phyloP scores from a whole-genome alignment of 345 rosid species.

The Melaleuca alternifolia region DNA sequence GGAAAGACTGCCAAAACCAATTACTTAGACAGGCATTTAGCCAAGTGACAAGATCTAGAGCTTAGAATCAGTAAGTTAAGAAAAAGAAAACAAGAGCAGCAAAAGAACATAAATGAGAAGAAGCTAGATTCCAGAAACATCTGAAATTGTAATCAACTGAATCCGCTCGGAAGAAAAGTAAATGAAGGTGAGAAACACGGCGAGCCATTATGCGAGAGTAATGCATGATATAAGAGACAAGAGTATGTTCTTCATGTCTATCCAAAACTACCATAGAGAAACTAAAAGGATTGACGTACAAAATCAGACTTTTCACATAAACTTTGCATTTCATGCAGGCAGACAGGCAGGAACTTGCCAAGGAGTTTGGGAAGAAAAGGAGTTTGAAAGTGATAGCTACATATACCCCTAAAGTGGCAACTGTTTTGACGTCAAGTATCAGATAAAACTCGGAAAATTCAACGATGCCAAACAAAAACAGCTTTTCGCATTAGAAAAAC shows the following conservation, averaged over 20 bases:
- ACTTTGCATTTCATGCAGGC: not conserved
- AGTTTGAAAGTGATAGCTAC: not conserved
- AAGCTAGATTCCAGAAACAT: not conserved
- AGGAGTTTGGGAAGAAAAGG: not conserved
- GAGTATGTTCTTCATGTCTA: not conserved
- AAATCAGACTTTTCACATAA: not conserved
- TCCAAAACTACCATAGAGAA: not conserved
- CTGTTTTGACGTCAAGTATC: not conserved
- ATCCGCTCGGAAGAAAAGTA: not conserved
- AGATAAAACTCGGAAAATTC: not conserved
- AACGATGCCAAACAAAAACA: not conserved
- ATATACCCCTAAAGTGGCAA: not conserved
- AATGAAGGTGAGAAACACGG: not conserved
- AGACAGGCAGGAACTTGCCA: not conserved
- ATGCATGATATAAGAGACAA: not conserved
- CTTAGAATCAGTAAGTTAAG: not conserved
- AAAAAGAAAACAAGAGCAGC: not conserved
- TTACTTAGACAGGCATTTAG: not conserved
- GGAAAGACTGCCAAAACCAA: constrained; percentile 28
- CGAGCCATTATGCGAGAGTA: not conserved
- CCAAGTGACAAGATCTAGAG: not conserved
- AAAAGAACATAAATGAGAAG: not conserved
- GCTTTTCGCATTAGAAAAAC: not conserved
- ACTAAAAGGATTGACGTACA: not conserved
- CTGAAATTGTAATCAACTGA: not conserved